phyloP scores from a whole-genome alignment of 768 basidiomycete genomes.

The Mycena capillaripes region DNA sequence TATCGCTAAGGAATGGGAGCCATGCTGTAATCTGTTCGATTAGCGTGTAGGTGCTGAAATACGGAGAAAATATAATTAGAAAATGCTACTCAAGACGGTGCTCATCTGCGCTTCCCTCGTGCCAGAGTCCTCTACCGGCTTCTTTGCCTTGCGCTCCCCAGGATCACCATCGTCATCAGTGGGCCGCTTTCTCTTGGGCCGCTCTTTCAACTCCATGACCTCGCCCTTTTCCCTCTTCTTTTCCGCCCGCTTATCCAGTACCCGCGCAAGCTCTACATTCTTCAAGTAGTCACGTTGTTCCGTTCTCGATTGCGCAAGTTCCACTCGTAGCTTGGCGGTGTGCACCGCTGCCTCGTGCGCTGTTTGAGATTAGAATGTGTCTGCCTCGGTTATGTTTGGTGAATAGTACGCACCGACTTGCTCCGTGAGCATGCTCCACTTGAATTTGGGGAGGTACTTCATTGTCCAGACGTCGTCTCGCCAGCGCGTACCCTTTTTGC shows the following conservation, averaged over 20 bases:
- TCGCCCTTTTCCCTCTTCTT: conserved; percentile 73
- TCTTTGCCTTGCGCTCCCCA: conserved; percentile 18
- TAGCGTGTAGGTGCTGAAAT: background rate
- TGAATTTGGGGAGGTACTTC: conserved; percentile 98
- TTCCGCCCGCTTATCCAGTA: conserved; percentile 85
- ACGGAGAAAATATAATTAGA: background rate
- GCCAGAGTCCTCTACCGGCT: conserved; percentile 12
- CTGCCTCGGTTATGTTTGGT: background rate
- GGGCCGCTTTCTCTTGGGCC: conserved; percentile 46
- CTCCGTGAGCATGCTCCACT: conserved; percentile 99
- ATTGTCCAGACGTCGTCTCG: conserved; percentile 99
- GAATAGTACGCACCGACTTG: conserved; percentile 85
- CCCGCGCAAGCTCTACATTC: conserved; percentile 93
- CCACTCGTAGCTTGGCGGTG: conserved; percentile 89
- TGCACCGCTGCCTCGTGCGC: conserved; percentile 95
- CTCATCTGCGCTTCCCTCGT: conserved; percentile 26
- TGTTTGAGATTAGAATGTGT: conserved; percentile 45
- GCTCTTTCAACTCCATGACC: conserved; percentile 59
- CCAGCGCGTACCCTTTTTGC: conserved; percentile 92
- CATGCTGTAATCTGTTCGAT: background rate
- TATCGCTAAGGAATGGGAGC: background rate
- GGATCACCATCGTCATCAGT: conserved; percentile 39
- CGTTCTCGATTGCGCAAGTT: conserved; percentile 86
- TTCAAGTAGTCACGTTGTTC: conserved; percentile 95
- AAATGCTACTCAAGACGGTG: conserved; percentile 30